Evolutionary conservation across 163 green algal genomes (phyloP).

Genomic region (Scenedesmus sp.): DNA sequence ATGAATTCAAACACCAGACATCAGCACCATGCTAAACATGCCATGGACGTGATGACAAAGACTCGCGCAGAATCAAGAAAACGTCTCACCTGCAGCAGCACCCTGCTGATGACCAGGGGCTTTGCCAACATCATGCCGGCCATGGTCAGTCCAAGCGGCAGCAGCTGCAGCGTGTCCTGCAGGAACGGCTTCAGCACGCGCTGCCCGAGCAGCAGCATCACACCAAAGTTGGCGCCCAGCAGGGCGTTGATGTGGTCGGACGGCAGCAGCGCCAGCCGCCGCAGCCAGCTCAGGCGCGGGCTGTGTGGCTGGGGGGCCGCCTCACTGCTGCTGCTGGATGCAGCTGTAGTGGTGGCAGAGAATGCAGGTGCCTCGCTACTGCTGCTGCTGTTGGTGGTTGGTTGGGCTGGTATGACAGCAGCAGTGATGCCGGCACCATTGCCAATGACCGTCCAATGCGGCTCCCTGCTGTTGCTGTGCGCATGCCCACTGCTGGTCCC

Average conservation of each 20-base stretch:
- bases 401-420: background rate
- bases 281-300: background rate
- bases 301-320: background rate
- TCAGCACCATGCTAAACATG: too few species aligned
- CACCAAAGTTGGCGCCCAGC: conserved; percentile 79
- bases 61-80: too few species aligned
- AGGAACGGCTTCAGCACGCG: conserved; percentile 77
- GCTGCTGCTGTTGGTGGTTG: background rate
- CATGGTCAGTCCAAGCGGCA: conserved; percentile 77
- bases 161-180: conserved; percentile 79
- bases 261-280: conserved; percentile 49
- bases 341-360: background rate
- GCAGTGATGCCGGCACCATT: background rate
- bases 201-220: conserved; percentile 81
- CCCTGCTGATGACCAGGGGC: conserved; percentile 58
- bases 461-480: background rate
- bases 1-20: too few species aligned
- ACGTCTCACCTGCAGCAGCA: conserved; percentile 63
- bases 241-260: conserved; percentile 75
- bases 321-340: conserved; percentile 45
- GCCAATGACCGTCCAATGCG: conserved; percentile 20
- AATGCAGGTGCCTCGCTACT: background rate
- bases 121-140: conserved; percentile 74
- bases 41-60: too few species aligned
- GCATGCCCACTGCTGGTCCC: too few species aligned